Evolutionary conservation across 2,329 filamentous ascomycete species (phyloP).

Genomic region (Geosmithia morbida): DNA sequence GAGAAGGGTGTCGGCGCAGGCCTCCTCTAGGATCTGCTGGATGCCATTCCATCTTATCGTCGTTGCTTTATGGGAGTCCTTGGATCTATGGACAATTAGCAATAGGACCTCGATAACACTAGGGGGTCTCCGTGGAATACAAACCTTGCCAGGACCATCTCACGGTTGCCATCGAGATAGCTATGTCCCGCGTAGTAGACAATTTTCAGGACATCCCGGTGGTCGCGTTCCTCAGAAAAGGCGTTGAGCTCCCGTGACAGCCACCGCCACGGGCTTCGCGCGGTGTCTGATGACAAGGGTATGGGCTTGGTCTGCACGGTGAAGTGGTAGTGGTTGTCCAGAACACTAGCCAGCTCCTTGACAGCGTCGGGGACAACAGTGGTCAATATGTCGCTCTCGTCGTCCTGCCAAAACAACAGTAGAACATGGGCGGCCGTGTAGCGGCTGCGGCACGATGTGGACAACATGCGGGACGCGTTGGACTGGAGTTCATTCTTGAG

Average conservation of each 20-base stretch:
- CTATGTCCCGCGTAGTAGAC: constrained; percentile 43
- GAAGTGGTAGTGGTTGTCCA: constrained; percentile 38
- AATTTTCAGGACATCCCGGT: constrained; percentile 41
- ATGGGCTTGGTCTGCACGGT: constrained; percentile 32
- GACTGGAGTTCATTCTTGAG: constrained; percentile 38
- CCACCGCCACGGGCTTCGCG: constrained; percentile 37
- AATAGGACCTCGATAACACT: not conserved
- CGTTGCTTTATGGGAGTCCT: constrained; percentile 25
- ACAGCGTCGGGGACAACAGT: constrained; percentile 19
- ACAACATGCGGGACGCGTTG: constrained; percentile 31
- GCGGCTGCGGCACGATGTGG: constrained; percentile 33
- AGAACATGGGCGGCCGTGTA: constrained; percentile 38
- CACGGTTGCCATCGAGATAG: constrained; percentile 36
- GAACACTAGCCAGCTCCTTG: constrained; percentile 32
- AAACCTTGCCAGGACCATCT: constrained; percentile 44
- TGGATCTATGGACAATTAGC: constrained; percentile 25
- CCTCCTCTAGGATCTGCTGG: constrained; percentile 41
- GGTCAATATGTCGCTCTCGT: constrained; percentile 22
- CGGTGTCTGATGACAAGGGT: constrained; percentile 29
- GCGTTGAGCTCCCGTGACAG: constrained; percentile 33
- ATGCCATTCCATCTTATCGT: constrained; percentile 41
- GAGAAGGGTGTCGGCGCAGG: constrained; percentile 37
- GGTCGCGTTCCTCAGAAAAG: constrained; percentile 37
- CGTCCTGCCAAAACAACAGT: constrained; percentile 43
- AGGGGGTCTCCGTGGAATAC: constrained; percentile 3